Evolutionary conservation across 1,284 basidiomycete species (phyloP), one percentile per base, ranked within the genome.

Genomic region (Austroboletus rostrupii): DNA sequence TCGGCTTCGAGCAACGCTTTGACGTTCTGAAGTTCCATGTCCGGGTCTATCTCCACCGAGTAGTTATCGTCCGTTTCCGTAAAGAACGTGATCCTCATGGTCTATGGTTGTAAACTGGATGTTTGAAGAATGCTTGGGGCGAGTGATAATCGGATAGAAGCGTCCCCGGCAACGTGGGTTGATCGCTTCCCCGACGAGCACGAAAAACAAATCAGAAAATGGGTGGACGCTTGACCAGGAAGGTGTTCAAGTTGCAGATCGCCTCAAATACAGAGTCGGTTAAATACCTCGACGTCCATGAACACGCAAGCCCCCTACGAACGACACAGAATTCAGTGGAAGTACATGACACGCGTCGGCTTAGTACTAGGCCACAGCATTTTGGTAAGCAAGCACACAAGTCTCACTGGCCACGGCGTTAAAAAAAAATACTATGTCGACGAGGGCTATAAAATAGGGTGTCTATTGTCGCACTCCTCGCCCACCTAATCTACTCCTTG

Each of bases 1-100:
- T 97, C 93, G 0, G 85, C 93, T 67, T 95, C 92, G 21, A 96
- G 76, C 48, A 97, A 74, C 9, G 90, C 92, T 78, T 87, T 87
- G 35, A 96, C 83, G 65, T 93, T 89, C 72, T 90, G 88, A 23
- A 97, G 76, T 63, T 88, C 83, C 88, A 97, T 92, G 42, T 79
- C 79, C 0, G 89, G 78, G 70, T 92, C 90, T 57, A 96, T 91
- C 63, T 96, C 93, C 49, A 95, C 70, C 41, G 76, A 70, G 65
- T 85, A 93, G 0, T 81, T 76, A 54, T 84, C 76, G 5, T 92
- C 92, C n/a, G 82, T 67, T 49, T 92, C 89, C 48, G 76, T 89
- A 38, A 85, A 69, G 61, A 97, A 89, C 0, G 91, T 93, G 55
- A 97, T 73, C 59, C 83, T 77, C 91, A 96, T 95, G 52, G 54